Percentiles rank a stretch among this genome's conserved stretches.
phyloP scores from a whole-genome alignment of 257 asterid species.

The Nicotiana knightiana region DNA sequence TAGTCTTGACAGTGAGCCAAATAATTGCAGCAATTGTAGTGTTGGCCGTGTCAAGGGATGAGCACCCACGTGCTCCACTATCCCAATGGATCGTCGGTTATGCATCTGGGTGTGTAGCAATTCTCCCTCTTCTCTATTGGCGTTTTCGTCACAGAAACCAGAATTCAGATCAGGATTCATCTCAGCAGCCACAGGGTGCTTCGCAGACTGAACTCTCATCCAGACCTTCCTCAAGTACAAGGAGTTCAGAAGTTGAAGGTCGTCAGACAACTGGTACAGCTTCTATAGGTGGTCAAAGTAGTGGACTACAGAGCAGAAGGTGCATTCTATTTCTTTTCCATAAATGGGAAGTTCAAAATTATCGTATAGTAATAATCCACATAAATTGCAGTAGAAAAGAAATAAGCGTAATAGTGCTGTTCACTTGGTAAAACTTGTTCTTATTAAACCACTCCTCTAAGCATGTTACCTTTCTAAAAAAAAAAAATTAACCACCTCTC shows the following conservation, averaged over 20 bases:
- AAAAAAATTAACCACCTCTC: background rate
- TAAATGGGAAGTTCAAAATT: no score
- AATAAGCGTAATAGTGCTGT: background rate
- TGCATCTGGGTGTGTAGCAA: conserved; percentile 85
- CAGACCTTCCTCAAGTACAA: conserved; percentile 41
- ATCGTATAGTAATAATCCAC: no score
- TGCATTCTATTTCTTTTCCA: background rate
- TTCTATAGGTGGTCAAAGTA: conserved; percentile 43
- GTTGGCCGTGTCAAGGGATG: conserved; percentile 62
- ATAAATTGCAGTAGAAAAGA: no score
- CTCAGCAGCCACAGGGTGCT: conserved; percentile 48
- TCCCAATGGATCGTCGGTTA: conserved; percentile 75
- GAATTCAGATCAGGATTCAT: conserved; percentile 56
- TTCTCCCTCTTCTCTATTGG: conserved; percentile 87
- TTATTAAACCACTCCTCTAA: background rate
- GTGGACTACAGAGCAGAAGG: conserved; percentile 53
- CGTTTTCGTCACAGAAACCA: conserved; percentile 71
- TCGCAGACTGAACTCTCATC: conserved; percentile 39
- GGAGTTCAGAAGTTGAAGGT: conserved; percentile 48
- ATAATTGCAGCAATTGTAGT: conserved; percentile 75
- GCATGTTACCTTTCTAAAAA: no score
- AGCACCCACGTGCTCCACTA: conserved; percentile 80
- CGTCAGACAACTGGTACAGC: conserved; percentile 35
- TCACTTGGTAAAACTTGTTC: background rate
- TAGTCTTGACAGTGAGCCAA: conserved; percentile 71